Evolutionary conservation across 169 alveolate species (phyloP).

Genomic region (Neospora caninum): DNA sequence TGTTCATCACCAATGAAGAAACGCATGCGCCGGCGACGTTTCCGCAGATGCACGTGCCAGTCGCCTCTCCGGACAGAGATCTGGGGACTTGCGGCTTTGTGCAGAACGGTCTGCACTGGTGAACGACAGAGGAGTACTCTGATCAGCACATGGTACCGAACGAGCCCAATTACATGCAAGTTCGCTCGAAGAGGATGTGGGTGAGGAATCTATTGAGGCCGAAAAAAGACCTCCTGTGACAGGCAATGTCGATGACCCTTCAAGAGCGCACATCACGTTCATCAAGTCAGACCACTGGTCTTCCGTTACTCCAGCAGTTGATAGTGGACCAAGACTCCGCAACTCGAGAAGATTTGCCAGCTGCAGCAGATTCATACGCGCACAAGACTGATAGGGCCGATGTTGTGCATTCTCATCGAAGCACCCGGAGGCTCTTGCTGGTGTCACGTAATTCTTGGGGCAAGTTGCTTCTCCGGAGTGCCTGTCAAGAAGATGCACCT

Average conservation of each 20-base stretch:
- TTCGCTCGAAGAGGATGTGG: neutral
- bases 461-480: too few relatives aligned
- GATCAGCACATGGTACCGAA: neutral
- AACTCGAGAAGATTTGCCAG: neutral
- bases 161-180: neutral
- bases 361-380: neutral
- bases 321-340: neutral
- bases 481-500: too few relatives aligned
- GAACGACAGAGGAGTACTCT: neutral
- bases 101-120: neutral
- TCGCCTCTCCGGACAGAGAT: neutral
- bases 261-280: constrained; percentile 1
- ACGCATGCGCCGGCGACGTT: neutral
- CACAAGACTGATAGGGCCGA: too few relatives aligned
- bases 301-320: neutral
- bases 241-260: neutral
- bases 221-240: neutral
- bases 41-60: neutral
- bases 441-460: too few relatives aligned
- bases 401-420: too few relatives aligned
- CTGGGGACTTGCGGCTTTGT: neutral
- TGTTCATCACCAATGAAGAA: neutral
- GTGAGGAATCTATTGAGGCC: neutral
- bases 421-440: too few relatives aligned
- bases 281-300: constrained; percentile 1